Evolutionary conservation across 2,329 filamentous ascomycete genomes (phyloP), one percentile per base, ranked within the genome.

Genomic region (Curvularia lunata): DNA sequence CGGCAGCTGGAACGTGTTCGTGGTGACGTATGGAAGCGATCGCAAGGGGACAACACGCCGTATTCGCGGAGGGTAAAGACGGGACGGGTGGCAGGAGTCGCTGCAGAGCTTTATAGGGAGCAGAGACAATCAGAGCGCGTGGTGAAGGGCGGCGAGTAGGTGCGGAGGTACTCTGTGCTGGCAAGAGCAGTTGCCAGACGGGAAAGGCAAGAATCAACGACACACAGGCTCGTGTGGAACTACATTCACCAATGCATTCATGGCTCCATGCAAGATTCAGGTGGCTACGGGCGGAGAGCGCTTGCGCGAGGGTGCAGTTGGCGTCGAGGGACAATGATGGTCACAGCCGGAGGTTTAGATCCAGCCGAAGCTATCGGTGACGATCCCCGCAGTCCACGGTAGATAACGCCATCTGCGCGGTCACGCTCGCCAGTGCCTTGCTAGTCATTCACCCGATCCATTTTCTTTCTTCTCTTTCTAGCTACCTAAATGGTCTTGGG

Each of bases 1-100:
- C n/a, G 47, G 46, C 32, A 43, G 50, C 46, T 48, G 19, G 84
- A 53, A 83, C 83, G 56, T 85, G 81, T 41, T 38, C 30, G 51
- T 18, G 38, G 32, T 27, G 51, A 47, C 40, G 45, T 45, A 23
- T 49, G 40, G 50, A 34, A 46, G 55, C 45, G 55, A 54, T 46
- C 23, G 40, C 51, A 50, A 42, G 30, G 32, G 25, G 16, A 18
- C 18, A 28, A 54, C 43, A 43, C 51, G 51, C 38, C 37, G 32
- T 42, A 10, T 45, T 48, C 51, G 55, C 32, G 46, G 32, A 16
- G 23, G 27, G 57, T 87, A 54, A 43, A 41, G 41, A 21, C 23
- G 16, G 12, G 37, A 21, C 47, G 30, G 52, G 49, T 23, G 21
- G 38, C 42, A 16, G 28, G 28, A 40, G 41, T 30, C 7, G 46